Conservation (phyloP, 2,329 filamentous ascomycete genomes). For the Talaromyces sp. region DNA sequence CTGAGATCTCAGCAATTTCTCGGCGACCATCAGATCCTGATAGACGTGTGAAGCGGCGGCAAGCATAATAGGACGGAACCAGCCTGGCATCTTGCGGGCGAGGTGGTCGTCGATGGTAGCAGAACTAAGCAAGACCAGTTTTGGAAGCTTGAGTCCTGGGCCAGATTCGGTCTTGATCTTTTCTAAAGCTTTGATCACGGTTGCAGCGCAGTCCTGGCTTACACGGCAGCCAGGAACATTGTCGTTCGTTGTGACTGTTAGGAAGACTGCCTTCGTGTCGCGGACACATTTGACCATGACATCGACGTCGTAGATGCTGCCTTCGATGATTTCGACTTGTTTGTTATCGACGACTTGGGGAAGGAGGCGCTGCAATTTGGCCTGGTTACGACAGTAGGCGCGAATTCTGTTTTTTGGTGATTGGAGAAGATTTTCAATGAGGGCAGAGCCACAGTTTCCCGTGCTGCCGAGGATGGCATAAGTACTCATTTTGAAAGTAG, state of each 20-base stretch:
- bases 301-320: slow-evolving; percentile 40
- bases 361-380: slow-evolving; percentile 38
- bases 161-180: slow-evolving; percentile 16
- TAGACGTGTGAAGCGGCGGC: slow-evolving; percentile 23
- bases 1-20: slow-evolving; percentile 22
- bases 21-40: slow-evolving; percentile 20
- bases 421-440: slow-evolving; percentile 41
- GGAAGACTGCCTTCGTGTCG: slow-evolving; percentile 40
- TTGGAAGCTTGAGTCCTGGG: slow-evolving; percentile 29
- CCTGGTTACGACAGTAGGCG: slow-evolving; percentile 45
- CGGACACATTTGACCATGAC: slow-evolving; percentile 39
- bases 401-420: slow-evolving; percentile 28
- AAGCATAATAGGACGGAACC: slow-evolving; percentile 20
- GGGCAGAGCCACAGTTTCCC: slow-evolving; percentile 44
- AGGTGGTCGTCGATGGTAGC: slow-evolving; percentile 30
- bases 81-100: slow-evolving; percentile 23
- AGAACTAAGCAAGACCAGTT: slow-evolving; percentile 47
- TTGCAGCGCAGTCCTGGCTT: slow-evolving; percentile 34
- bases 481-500: slow-evolving; percentile 15
- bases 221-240: slow-evolving; percentile 45
- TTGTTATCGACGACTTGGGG: slow-evolving; percentile 34
- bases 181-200: slow-evolving; percentile 40
- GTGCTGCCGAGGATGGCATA: slow-evolving; percentile 45
- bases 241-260: slow-evolving; percentile 41
- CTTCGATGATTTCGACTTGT: slow-evolving; percentile 42